Evolutionary conservation across 2,329 filamentous ascomycete genomes (phyloP), one percentile per base, ranked within the genome.

Genomic region (Beauveria australis): DNA sequence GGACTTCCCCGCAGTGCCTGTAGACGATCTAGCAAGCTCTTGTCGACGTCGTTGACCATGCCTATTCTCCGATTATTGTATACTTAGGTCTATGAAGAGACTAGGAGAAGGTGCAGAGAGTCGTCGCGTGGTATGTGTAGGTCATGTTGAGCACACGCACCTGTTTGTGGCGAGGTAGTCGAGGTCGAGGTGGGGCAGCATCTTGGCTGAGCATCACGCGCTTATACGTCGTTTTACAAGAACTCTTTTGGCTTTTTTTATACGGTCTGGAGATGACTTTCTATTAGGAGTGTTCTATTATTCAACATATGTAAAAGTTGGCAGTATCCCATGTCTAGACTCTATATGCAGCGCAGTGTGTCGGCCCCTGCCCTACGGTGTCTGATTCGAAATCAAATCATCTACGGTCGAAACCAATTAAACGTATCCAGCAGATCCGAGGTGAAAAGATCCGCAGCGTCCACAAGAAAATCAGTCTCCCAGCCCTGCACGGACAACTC

Each of bases 21-120:
- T 33, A 85, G 74, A 33, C 82, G 78, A 61, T 81, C 78, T 24
- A 84, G 71, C 26, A 85, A 72, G 22, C 76, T 77, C 62, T 73
- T 76, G 65, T 83, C 81, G 33, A 74, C 59, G 40, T 72, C 69
- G 62, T 72, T 66, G 7, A 71, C 66, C 74, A 75, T 75, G 33
- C 24, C 40, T 6, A 1, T 48, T 19, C 8, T 10, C 24, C 10
- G 3, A 9, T 14, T 43, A 5, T 33, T 57, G 3, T 16, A 40
- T 40, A 7, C 6, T 5, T 10, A 30, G 19, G 9, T 43, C 6
- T 48, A 28, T 3, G 10, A 26, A 9, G 30, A 19, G 33, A 8
- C 16, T 8, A 16, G 6, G 22, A 14, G 22, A 28, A 19, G 5
- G 5, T 16, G 44, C 10, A 1, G 28, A 26, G 33, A 28, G 22